Base-by-base conservation (phyloP, 306 rosid genomes). In the Pyrus betulifolia region DNA sequence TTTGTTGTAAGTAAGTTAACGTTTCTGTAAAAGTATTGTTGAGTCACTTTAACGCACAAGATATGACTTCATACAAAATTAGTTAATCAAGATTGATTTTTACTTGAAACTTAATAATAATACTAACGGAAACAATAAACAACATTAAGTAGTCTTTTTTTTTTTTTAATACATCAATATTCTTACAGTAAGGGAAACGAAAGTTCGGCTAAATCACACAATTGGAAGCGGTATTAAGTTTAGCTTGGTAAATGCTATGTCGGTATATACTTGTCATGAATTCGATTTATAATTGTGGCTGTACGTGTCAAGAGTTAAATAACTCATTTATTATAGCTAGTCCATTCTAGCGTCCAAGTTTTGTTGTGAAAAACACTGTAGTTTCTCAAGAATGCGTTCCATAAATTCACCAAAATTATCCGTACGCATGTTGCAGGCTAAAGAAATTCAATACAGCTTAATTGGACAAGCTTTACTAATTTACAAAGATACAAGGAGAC, bases 111-210 rank as follows among this genome's bases (percentile, higher is more conserved):
- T 57, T 0, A 57, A 57, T 8, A n/a, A 9, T 57, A 21, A 57
- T 57, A 57, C 14, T 35, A n/a, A 57, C 0, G 3, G 6, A 57
- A 57, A n/a, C 13, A 57, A 57, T 49, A 5, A 49, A 4, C 7
- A 14, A 14, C 19, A 49, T 49, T 49, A 15, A 4, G 19, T 4
- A 2, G 11, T 44, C 11, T 11, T 11, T 3, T 52, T 52, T 51
- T n/a, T n/a, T 54, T 6, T 54, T n/a, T 2, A 54, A 6, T 54
- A 19, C 60, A 54, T 7, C 11, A 2, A 45, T 12, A 45, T 45
- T 45, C 12, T 45, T 12, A 45, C 51, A 45, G 0, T 3, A 45
- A 12, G 14, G 0, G 1, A 0, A 12, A 0, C 2, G 0, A 1
- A 0, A 45, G 17, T 45, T 45, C 0, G 51, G 5, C 0, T 12